Percentiles rank a stretch among this genome's conserved stretches.
Evolutionary conservation across 208 protist genomes (phyloP).

Genomic region (Trypanosoma lewisi): DNA sequence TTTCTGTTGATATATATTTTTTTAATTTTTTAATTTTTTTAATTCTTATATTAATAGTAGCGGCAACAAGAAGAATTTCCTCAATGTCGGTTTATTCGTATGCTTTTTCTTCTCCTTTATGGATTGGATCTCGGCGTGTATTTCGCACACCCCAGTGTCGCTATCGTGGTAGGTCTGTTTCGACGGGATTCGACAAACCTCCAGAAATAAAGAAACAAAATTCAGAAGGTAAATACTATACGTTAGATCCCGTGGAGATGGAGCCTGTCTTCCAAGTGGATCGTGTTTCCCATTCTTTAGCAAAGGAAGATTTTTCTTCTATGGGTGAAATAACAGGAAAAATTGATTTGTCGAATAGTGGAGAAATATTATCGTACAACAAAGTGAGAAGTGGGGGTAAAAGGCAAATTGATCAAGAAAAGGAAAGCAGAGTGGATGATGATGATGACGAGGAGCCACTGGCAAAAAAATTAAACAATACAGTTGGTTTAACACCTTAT

Average conservation of each 20-base stretch:
- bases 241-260: conserved; percentile 30
- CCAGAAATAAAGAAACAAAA: background rate
- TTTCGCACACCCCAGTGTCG: background rate
- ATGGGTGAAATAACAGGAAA: background rate
- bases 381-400: background rate
- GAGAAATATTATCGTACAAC: background rate
- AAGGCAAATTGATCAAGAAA: too few relatives aligned
- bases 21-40: background rate
- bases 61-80: background rate
- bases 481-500: conserved; percentile 51
- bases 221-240: conserved; percentile 17
- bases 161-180: conserved; percentile 6
- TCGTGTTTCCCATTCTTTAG: background rate
- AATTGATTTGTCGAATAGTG: conserved; percentile 2
- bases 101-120: background rate
- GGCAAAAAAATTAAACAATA: conserved; percentile 58
- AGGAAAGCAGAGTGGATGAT: background rate
- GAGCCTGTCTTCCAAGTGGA: conserved; percentile 18
- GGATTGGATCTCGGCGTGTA: background rate
- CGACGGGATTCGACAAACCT: background rate
- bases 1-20: conserved; percentile 23
- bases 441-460: conserved; percentile 42
- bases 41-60: background rate
- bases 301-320: background rate
- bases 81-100: background rate